Percentiles rank a stretch among this genome's conserved stretches.
Evolutionary conservation across 2,329 filamentous ascomycete species (phyloP).

Genomic region (Fusarium pseudograminearum): DNA sequence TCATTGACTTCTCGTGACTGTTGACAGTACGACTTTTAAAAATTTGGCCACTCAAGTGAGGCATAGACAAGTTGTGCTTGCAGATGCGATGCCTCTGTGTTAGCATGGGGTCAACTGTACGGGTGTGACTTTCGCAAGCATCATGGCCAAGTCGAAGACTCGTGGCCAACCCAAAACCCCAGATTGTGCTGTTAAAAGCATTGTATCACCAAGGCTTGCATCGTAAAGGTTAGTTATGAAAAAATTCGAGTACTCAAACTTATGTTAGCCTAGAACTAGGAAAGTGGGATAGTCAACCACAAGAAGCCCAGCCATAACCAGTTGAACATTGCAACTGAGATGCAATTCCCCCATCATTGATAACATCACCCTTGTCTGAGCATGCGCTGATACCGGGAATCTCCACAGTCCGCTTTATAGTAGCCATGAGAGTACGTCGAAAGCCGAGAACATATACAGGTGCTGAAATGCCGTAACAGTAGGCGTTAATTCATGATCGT

Average conservation of each 20-base stretch:
- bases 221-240: neutral
- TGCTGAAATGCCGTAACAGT: constrained; percentile 21
- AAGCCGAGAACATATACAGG: neutral
- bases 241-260: neutral
- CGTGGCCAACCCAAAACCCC: neutral
- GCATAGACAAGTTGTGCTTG: neutral
- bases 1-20: neutral
- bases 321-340: neutral
- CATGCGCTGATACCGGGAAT: neutral
- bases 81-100: neutral
- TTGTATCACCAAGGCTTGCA: neutral
- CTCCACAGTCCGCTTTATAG: neutral
- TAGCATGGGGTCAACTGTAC: neutral
- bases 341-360: neutral
- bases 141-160: neutral
- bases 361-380: neutral
- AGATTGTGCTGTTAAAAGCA: neutral
- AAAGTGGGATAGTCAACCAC: neutral
- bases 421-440: neutral
- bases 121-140: neutral
- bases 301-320: neutral
- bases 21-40: neutral
- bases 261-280: neutral
- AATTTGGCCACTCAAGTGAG: neutral
- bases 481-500: constrained; percentile 46